These are phyloP conservation scores for Lagenidium sp. DNA, from an alignment of 352 stramenopile species.

Conservation along the genomic window DNA sequence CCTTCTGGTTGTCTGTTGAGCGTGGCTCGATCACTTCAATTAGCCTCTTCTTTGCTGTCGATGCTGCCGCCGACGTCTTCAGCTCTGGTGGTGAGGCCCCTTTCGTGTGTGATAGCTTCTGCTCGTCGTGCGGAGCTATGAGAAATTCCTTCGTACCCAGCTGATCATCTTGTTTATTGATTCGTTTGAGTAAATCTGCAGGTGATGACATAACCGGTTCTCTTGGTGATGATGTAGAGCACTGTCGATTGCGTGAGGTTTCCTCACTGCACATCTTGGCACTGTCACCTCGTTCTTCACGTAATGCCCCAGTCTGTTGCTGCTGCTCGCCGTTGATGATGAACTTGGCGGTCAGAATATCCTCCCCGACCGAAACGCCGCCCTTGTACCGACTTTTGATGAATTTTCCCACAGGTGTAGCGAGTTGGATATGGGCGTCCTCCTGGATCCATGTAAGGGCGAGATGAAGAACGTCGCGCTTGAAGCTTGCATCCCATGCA, in stretches of 20 bases:
- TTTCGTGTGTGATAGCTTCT: not conserved
- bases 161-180: constrained; percentile 14
- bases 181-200: constrained; percentile 46
- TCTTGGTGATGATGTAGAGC: too few species aligned
- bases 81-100: not conserved
- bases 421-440: constrained; percentile 27
- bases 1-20: not conserved
- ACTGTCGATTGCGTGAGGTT: constrained; percentile 7
- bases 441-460: constrained; percentile 73
- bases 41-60: constrained; percentile 19
- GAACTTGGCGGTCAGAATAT: constrained; percentile 79
- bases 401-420: constrained; percentile 44
- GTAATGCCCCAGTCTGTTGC: constrained; percentile 9
- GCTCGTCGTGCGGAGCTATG: constrained; percentile 6
- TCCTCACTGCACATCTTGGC: constrained; percentile 4
- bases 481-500: constrained; percentile 72
- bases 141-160: constrained; percentile 2
- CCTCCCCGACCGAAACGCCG: constrained; percentile 31
- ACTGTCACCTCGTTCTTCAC: constrained; percentile 2
- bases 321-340: constrained; percentile 32
- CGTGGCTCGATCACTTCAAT: constrained; percentile 37
- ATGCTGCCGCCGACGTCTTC: not conserved
- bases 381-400: constrained; percentile 85
- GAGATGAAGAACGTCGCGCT: constrained; percentile 72
- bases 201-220: constrained; percentile 27